Evolutionary conservation across 805 yeast species (phyloP).

Genomic region (Myxozyma kluyveri): DNA sequence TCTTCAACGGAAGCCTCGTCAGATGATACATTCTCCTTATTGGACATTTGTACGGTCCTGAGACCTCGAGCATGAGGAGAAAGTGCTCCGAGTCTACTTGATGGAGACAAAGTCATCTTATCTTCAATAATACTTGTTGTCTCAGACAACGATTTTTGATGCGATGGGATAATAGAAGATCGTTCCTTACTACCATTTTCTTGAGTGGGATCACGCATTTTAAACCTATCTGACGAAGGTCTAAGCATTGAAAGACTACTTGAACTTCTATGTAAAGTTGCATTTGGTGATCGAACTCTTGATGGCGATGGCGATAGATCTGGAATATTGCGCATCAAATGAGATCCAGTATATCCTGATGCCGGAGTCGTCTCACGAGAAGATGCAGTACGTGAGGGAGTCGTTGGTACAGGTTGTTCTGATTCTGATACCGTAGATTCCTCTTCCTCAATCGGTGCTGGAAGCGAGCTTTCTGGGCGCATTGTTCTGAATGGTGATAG

Average conservation of each 20-base stretch:
- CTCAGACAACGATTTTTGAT: too few species aligned
- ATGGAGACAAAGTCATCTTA: too few species aligned
- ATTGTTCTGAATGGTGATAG: too few species aligned
- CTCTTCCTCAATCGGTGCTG: background rate
- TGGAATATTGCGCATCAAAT: background rate
- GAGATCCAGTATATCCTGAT: background rate
- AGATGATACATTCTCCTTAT: slow-evolving; percentile 15
- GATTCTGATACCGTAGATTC: background rate
- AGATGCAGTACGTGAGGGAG: background rate
- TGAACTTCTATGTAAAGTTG: background rate
- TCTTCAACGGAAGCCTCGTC: too few species aligned
- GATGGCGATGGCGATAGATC: background rate
- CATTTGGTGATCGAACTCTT: background rate
- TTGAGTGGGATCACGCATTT: slow-evolving; percentile 4
- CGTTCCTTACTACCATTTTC: too few species aligned
- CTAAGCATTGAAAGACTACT: slow-evolving; percentile 13
- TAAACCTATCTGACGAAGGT: slow-evolving; percentile 12
- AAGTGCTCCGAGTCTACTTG: background rate
- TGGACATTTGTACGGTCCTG: background rate
- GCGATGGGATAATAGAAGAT: too few species aligned
- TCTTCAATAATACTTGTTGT: too few species aligned
- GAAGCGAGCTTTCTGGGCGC: too few species aligned
- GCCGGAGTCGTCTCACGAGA: background rate
- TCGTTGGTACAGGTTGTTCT: background rate
- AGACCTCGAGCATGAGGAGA: background rate